These are phyloP conservation scores for Coniochaeta sp. DNA, from an alignment of 2,329 filamentous ascomycete genomes.

Conservation along the genomic window DNA sequence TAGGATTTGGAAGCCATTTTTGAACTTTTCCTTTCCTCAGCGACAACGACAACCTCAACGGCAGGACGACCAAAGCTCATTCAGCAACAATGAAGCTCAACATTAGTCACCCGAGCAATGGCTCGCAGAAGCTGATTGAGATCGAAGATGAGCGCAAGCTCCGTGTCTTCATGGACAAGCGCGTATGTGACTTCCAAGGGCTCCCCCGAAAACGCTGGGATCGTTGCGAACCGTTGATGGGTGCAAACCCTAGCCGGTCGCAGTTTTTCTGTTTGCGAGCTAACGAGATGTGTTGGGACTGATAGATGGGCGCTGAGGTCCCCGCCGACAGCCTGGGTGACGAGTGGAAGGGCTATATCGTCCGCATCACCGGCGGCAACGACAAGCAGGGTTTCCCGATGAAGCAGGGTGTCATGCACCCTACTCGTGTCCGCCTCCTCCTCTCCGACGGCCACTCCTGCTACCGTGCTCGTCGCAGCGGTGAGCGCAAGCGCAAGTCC, in stretches of 20 bases:
- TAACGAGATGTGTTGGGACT: constrained; percentile 1
- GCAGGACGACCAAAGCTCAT: constrained; percentile 1
- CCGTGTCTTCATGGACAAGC: constrained; percentile 90
- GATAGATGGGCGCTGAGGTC: constrained; percentile 82
- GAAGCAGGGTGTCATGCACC: constrained; percentile 99
- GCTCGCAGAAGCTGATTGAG: constrained; percentile 98
- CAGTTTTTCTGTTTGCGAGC: background rate
- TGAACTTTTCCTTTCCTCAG: background rate
- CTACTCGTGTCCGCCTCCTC: constrained; percentile 95
- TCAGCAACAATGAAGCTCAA: constrained; percentile 39
- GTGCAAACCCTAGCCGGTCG: background rate
- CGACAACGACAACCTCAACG: background rate
- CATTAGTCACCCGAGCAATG: constrained; percentile 91
- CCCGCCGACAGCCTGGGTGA: constrained; percentile 91
- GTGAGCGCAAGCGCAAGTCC: constrained; percentile 99
- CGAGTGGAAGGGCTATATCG: constrained; percentile 99
- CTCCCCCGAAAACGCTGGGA: constrained; percentile 11
- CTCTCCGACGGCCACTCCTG: constrained; percentile 96
- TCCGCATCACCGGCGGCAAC: constrained; percentile 99
- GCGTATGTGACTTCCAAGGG: constrained; percentile 48
- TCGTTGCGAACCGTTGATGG: constrained; percentile 2
- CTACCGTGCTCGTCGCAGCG: constrained; percentile 96
- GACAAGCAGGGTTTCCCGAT: constrained; percentile 99
- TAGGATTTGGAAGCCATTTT: background rate
- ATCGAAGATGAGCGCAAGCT: constrained; percentile 99